These are phyloP conservation scores for Solanum chiquidenum DNA, from an alignment of 257 asterid genomes.

Conservation along the genomic window DNA sequence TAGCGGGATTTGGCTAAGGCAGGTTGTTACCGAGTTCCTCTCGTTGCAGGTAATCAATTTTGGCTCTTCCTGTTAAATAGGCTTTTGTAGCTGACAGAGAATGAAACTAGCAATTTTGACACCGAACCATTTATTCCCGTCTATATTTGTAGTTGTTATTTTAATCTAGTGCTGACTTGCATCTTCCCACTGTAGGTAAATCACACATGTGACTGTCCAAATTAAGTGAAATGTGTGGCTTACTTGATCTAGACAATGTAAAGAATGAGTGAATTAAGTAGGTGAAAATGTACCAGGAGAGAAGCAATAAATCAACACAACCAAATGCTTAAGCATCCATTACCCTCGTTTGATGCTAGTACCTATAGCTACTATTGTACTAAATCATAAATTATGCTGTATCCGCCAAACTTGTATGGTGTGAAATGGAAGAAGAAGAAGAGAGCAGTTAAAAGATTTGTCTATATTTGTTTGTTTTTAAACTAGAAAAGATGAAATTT, in stretches of 20 bases:
- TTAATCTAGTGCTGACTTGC: neutral
- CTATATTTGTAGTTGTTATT: neutral
- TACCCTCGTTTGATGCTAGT: neutral
- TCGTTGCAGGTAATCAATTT: neutral
- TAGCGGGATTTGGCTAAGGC: conserved; percentile 34
- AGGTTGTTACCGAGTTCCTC: neutral
- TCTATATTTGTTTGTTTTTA: neutral
- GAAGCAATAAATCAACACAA: neutral
- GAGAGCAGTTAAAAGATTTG: neutral
- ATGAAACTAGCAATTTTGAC: neutral
- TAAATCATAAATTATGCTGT: neutral
- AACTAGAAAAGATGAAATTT: neutral
- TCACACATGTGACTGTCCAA: neutral
- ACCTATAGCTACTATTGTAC: neutral
- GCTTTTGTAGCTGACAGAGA: neutral
- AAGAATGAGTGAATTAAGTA: neutral
- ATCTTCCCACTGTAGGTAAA: neutral
- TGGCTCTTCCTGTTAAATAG: neutral
- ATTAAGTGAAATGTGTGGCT: neutral
- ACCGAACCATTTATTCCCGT: neutral
- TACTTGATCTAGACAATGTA: neutral
- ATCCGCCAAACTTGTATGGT: neutral
- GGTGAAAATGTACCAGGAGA: neutral
- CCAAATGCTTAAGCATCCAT: neutral
- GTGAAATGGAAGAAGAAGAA: neutral